These are phyloP conservation scores for Ogataea methylovora DNA, from an alignment of 805 yeast species.

Conservation along the genomic window DNA sequence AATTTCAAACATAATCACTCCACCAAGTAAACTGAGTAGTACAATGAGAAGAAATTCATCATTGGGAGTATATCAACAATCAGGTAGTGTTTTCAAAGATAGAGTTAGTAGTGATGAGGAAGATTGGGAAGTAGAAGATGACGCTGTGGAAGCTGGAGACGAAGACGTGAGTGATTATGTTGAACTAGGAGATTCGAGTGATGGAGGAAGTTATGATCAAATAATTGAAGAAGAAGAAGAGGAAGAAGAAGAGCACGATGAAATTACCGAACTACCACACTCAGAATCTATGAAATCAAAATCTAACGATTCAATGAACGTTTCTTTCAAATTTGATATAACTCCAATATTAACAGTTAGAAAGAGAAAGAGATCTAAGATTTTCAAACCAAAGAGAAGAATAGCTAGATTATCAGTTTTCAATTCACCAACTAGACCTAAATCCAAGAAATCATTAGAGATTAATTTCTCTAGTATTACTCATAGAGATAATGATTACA, in stretches of 20 bases:
- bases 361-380: constrained; percentile 16
- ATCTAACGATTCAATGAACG: constrained; percentile 18
- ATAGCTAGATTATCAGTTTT: constrained; percentile 16
- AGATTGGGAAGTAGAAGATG: constrained; percentile 2
- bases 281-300: neutral
- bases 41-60: too few relatives aligned
- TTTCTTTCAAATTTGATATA: constrained; percentile 20
- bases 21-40: too few relatives aligned
- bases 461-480: too few relatives aligned
- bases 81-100: too few relatives aligned
- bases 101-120: too few relatives aligned
- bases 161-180: constrained; percentile 15
- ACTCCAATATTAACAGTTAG: constrained; percentile 19
- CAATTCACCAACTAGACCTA: constrained; percentile 11
- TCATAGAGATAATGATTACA: too few relatives aligned
- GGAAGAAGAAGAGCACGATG: constrained; percentile 10
- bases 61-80: too few relatives aligned
- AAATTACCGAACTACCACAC: neutral
- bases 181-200: constrained; percentile 22
- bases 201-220: constrained; percentile 12
- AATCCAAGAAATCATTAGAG: constrained; percentile 4
- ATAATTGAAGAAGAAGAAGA: too few relatives aligned
- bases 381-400: constrained; percentile 19
- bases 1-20: too few relatives aligned
- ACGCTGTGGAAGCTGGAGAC: constrained; percentile 8